Conservation (phyloP, 805 yeast species). For the Lachancea dasiensis region DNA sequence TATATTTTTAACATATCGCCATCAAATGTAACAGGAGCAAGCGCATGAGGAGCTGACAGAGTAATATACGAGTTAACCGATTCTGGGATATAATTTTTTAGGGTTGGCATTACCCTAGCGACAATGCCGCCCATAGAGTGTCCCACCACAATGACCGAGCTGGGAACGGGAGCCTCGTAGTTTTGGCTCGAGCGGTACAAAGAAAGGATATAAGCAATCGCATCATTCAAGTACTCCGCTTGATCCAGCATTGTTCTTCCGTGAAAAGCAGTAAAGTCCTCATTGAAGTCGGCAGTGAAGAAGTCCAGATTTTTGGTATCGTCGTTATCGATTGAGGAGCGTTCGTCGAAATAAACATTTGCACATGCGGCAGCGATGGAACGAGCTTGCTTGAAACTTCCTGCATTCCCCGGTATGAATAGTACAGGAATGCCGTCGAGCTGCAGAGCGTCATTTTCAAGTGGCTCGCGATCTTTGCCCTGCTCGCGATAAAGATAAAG, state of each 20-base stretch:
- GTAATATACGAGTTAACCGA: slow-evolving; percentile 83
- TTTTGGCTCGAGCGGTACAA: slow-evolving; percentile 44
- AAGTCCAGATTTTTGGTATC: slow-evolving; percentile 58
- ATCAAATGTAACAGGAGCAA: slow-evolving; percentile 90
- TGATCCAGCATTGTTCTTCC: slow-evolving; percentile 91
- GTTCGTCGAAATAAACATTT: slow-evolving; percentile 40
- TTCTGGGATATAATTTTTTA: slow-evolving; percentile 64
- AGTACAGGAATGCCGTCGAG: slow-evolving; percentile 77
- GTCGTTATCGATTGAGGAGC: slow-evolving; percentile 21
- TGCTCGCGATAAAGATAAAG: slow-evolving; percentile 83
- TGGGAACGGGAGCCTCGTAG: slow-evolving; percentile 36
- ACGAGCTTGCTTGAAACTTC: slow-evolving; percentile 82
- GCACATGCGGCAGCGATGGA: slow-evolving; percentile 86
- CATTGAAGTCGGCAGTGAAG: slow-evolving; percentile 90
- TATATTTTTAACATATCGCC: slow-evolving; percentile 76
- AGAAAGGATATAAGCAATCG: slow-evolving; percentile 65
- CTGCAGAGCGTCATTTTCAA: slow-evolving; percentile 31
- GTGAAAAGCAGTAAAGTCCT: slow-evolving; percentile 93
- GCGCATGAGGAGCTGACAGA: slow-evolving; percentile 85
- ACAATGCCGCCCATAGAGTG: slow-evolving; percentile 99
- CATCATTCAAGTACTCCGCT: slow-evolving; percentile 89
- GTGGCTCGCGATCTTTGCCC: slow-evolving; percentile 54
- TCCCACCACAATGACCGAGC: slow-evolving; percentile 72
- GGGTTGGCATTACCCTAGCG: slow-evolving; percentile 73
- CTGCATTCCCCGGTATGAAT: slow-evolving; percentile 97